A percentile compares a stretch with the other conserved stretches of the same genome.
phyloP scores from a whole-genome alignment of 129 eudicot genomes.

The Helianthus tuberosus region DNA sequence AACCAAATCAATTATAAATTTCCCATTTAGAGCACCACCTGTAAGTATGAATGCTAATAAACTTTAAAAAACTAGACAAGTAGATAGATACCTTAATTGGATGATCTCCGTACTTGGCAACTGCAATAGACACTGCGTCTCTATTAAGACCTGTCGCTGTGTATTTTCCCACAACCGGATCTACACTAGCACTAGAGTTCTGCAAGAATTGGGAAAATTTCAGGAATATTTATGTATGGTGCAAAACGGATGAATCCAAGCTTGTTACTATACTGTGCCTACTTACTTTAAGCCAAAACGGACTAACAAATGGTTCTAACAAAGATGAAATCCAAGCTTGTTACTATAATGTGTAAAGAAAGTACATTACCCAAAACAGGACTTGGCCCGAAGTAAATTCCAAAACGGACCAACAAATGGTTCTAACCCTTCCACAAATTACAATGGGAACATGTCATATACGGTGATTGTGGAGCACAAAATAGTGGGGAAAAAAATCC shows the following conservation, averaged over 20 bases:
- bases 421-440: no score
- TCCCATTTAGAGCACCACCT: not conserved
- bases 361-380: no score
- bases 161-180: conserved; percentile 74
- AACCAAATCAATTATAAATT: not conserved
- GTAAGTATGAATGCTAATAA: not conserved
- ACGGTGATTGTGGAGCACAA: no score
- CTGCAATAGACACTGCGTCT: conserved; percentile 86
- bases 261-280: no score
- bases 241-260: no score
- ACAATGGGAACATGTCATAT: no score
- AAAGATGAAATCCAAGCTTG: no score
- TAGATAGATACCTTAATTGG: conserved; percentile 63
- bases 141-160: conserved; percentile 77
- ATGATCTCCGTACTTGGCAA: conserved; percentile 92
- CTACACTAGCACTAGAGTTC: conserved; percentile 47
- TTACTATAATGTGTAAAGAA: no score
- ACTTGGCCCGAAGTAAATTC: no score
- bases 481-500: not conserved
- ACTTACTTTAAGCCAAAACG: no score
- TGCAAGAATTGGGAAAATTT: conserved; percentile 27
- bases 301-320: no score
- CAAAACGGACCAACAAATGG: no score
- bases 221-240: not conserved
- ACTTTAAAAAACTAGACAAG: not conserved